phyloP scores from a whole-genome alignment of 345 rosid species.

The Eucalyptus tenuipes region DNA sequence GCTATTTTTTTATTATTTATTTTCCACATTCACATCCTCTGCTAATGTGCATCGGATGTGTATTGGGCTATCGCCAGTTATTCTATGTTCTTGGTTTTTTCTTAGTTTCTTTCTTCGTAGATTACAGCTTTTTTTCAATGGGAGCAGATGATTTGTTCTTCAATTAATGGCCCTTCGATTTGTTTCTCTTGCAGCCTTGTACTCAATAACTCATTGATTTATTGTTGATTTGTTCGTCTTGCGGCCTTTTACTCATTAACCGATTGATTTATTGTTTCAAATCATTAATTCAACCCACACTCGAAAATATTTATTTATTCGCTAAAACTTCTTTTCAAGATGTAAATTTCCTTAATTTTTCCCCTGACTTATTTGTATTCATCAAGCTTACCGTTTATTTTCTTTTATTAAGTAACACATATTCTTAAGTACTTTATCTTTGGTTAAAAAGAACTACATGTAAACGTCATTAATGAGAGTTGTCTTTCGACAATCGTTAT shows the following conservation, averaged over 20 bases:
- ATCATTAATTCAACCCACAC: neutral
- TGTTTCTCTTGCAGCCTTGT: neutral
- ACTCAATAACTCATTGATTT: neutral
- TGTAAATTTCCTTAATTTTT: neutral
- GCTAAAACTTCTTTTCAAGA: neutral
- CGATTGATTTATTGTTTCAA: neutral
- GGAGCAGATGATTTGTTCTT: no score
- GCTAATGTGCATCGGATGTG: no score
- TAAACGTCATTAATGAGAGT: neutral
- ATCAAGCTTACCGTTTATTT: neutral
- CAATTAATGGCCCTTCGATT: neutral
- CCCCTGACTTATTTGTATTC: neutral
- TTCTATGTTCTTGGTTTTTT: no score
- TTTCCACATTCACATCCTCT: no score
- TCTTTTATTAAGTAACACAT: neutral
- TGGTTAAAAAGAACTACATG: neutral
- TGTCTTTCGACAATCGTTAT: neutral
- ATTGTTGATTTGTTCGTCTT: no score
- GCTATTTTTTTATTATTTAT: neutral
- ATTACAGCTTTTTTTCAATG: no score
- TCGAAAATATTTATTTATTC: neutral
- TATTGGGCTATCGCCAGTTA: no score
- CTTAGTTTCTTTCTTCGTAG: no score
- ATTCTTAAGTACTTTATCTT: neutral
- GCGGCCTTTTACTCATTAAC: no score